phyloP scores from a whole-genome alignment of 768 basidiomycete species.

The Boletus barrowsii region DNA sequence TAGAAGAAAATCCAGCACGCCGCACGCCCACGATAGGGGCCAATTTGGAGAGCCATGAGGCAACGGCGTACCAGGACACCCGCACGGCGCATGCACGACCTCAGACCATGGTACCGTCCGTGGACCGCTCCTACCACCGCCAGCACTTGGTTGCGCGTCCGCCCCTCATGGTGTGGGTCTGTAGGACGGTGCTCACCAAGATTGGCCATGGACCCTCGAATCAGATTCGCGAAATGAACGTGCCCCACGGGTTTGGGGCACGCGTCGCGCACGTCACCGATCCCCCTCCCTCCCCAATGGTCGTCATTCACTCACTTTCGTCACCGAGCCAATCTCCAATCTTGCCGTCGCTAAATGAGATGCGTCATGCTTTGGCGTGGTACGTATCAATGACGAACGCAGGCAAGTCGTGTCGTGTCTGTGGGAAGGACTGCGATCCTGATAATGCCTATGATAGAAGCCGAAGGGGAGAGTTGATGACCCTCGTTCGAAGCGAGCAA shows the following conservation, averaged over 20 bases:
- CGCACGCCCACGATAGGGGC: constrained; percentile 5
- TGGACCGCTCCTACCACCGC: background rate
- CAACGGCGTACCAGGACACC: constrained; percentile 10
- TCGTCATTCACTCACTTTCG: background rate
- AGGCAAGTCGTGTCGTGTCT: background rate
- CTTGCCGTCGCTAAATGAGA: constrained; percentile 14
- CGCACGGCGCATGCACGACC: background rate
- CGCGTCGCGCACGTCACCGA: constrained; percentile 17
- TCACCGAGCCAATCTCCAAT: constrained; percentile 16
- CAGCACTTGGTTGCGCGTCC: background rate
- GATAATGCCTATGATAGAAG: constrained; percentile 3
- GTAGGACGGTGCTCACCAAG: constrained; percentile 9
- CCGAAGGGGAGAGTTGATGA: background rate
- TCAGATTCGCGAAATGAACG: constrained; percentile 25
- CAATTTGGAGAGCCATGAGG: constrained; percentile 14
- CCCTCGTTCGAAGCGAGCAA: constrained; percentile 1
- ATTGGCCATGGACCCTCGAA: constrained; percentile 23
- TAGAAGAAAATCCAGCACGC: background rate
- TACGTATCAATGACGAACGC: constrained; percentile 2
- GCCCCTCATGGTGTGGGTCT: constrained; percentile 1
- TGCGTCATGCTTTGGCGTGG: constrained; percentile 21
- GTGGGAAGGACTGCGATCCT: background rate
- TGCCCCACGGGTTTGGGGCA: constrained; percentile 4
- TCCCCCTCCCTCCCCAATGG: background rate
- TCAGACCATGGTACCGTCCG: background rate